Conservation (phyloP, 345 rosid species). For the Streptanthus diversifolius region DNA sequence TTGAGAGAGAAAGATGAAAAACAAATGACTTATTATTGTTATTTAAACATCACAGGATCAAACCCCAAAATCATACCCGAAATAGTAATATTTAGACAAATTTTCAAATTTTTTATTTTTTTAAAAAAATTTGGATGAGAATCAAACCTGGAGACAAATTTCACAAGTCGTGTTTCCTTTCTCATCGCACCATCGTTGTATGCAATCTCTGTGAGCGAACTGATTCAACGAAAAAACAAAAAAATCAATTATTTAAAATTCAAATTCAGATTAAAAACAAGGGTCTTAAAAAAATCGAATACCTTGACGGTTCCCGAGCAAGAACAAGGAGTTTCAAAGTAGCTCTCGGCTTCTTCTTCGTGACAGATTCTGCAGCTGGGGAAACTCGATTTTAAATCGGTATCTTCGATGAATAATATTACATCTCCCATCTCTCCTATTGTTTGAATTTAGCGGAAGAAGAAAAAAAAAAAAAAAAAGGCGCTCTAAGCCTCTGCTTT, state of each 20-base stretch:
- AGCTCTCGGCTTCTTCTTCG: conserved; percentile 66
- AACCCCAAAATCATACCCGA: background rate
- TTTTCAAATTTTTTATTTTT: background rate
- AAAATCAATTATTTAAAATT: background rate
- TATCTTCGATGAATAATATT: conserved; percentile 48
- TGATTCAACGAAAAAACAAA: background rate
- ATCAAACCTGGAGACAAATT: conserved; percentile 82
- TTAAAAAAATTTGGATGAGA: background rate
- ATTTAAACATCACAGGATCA: background rate
- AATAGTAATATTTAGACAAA: background rate
- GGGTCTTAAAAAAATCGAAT: too few relatives aligned
- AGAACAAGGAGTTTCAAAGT: conserved; percentile 91
- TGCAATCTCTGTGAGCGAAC: conserved; percentile 69
- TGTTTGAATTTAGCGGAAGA: background rate
- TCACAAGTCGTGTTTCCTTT: conserved; percentile 92
- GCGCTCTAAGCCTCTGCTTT: conserved; percentile 2
- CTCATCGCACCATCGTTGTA: conserved; percentile 97
- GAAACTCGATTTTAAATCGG: conserved; percentile 30
- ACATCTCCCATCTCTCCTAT: conserved; percentile 51
- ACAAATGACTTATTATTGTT: background rate
- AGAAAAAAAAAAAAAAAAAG: background rate
- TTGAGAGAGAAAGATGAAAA: background rate
- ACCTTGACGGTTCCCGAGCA: conserved; percentile 96
- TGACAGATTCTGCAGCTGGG: conserved; percentile 72
- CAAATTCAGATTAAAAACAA: background rate